phyloP scores from a whole-genome alignment of 116 monocot species.

The Cymodocea nodosa region DNA sequence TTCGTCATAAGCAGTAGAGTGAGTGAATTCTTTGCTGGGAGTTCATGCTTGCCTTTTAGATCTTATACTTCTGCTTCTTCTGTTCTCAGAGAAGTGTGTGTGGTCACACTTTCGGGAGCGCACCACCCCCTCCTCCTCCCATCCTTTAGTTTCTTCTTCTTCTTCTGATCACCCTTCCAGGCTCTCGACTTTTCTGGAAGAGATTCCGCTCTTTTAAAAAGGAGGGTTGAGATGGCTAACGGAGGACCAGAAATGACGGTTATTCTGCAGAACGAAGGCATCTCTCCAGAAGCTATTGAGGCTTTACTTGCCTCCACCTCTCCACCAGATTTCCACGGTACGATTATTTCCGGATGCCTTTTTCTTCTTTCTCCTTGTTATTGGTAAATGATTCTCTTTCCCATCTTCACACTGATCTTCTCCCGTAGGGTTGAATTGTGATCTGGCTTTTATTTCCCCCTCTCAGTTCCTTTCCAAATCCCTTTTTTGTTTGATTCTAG shows the following conservation, averaged over 20 bases:
- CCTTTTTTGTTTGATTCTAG: neutral
- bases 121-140: neutral
- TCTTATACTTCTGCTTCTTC: neutral
- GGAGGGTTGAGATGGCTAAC: constrained; percentile 15
- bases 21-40: neutral
- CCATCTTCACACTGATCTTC: neutral
- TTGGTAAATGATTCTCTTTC: neutral
- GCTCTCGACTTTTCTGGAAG: neutral
- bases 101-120: neutral
- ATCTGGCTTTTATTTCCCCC: neutral
- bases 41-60: neutral
- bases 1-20: constrained; percentile 37
- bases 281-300: constrained; percentile 16
- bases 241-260: constrained; percentile 22
- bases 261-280: constrained; percentile 29
- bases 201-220: neutral
- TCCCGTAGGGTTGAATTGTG: neutral
- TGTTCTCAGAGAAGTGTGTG: neutral
- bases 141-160: neutral
- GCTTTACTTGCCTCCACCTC: constrained; percentile 18
- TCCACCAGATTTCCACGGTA: constrained; percentile 27
- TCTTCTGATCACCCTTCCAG: neutral
- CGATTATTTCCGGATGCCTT: neutral
- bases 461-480: neutral
- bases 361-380: neutral